A percentile compares a stretch with the other conserved stretches of the same genome.
Conservation (phyloP, 805 yeast species). For the Maudiozyma bulderi region DNA sequence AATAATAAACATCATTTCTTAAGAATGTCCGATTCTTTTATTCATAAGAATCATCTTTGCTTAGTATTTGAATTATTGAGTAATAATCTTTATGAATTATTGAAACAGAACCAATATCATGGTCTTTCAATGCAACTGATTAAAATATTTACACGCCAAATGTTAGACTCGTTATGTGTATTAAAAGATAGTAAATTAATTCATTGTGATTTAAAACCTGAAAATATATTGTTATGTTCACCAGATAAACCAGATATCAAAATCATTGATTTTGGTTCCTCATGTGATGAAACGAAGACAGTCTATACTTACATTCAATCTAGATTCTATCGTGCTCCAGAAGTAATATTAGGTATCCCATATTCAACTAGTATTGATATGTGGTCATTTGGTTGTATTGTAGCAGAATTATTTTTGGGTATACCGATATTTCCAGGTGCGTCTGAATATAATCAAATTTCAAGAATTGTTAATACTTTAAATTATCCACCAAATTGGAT, state of each 20-base stretch:
- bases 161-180: conserved; percentile 70
- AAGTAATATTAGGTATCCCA: conserved; percentile 83
- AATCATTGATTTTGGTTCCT: conserved; percentile 92
- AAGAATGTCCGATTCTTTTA: conserved; percentile 73
- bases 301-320: conserved; percentile 88
- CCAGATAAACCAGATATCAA: conserved; percentile 72
- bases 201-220: conserved; percentile 96
- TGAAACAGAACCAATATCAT: conserved; percentile 87
- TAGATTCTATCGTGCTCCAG: conserved; percentile 89
- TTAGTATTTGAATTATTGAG: conserved; percentile 84
- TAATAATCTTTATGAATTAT: conserved; percentile 78
- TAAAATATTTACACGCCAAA: conserved; percentile 65
- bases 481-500: conserved; percentile 92
- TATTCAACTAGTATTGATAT: conserved; percentile 90
- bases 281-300: conserved; percentile 86
- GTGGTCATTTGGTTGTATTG: conserved; percentile 94
- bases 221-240: conserved; percentile 71
- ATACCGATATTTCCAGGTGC: conserved; percentile 91
- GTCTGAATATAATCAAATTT: conserved; percentile 83
- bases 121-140: conserved; percentile 79
- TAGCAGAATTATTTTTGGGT: conserved; percentile 84
- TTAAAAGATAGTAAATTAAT: conserved; percentile 77
- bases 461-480: conserved; percentile 70
- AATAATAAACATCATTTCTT: conserved; percentile 65
- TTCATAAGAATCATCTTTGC: conserved; percentile 88